These are phyloP conservation scores for Trichoderma sp. DNA, from an alignment of 2,329 filamentous ascomycete genomes.

Conservation along the genomic window DNA sequence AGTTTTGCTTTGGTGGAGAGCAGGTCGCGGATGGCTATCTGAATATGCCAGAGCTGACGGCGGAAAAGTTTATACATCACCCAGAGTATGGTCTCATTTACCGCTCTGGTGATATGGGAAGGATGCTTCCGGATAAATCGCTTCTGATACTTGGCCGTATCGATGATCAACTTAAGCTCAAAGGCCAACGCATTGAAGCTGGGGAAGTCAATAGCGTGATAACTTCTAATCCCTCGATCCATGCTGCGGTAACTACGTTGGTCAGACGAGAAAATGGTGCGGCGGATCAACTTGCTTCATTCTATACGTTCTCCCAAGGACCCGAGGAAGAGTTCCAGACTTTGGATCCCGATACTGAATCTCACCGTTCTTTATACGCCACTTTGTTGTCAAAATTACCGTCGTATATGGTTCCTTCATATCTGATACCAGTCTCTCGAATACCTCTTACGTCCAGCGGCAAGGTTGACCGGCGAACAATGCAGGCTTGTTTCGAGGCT, in stretches of 20 bases:
- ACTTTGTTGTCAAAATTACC: conserved; percentile 58
- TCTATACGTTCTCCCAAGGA: conserved; percentile 55
- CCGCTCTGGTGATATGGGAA: conserved; percentile 76
- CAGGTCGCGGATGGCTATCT: conserved; percentile 78
- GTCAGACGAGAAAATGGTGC: conserved; percentile 40
- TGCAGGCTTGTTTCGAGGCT: conserved; percentile 48
- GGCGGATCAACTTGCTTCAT: conserved; percentile 60
- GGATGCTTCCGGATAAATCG: conserved; percentile 73
- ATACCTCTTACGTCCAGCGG: conserved; percentile 73
- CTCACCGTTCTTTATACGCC: conserved; percentile 50
- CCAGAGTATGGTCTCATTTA: conserved; percentile 70
- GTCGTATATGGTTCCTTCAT: conserved; percentile 75
- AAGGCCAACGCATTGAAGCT: conserved; percentile 76
- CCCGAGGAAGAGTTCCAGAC: conserved; percentile 32
- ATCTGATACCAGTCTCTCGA: conserved; percentile 64
- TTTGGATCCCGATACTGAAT: conserved; percentile 36
- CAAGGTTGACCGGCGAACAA: conserved; percentile 63
- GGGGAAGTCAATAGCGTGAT: conserved; percentile 68
- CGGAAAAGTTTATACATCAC: conserved; percentile 66
- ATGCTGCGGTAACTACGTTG: conserved; percentile 64
- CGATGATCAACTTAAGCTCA: conserved; percentile 79
- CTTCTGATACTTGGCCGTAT: conserved; percentile 69
- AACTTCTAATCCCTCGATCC: conserved; percentile 48
- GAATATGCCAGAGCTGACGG: conserved; percentile 59
- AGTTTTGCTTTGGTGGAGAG: conserved; percentile 82